These are phyloP conservation scores for Chalciporus chontae DNA, from an alignment of 768 basidiomycete genomes.

Conservation along the genomic window DNA sequence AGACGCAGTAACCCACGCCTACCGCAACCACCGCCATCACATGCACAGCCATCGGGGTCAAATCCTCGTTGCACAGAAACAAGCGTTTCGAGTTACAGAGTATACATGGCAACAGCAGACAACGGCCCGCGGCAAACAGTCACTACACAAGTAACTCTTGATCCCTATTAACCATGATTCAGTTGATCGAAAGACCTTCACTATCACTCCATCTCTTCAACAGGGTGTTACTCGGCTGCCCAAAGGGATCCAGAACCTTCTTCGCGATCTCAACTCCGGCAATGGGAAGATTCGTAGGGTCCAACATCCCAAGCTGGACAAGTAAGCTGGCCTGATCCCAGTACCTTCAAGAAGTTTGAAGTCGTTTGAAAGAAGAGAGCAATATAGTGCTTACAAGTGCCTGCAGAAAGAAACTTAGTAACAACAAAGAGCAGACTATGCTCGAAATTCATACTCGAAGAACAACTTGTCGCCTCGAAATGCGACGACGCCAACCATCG, in stretches of 20 bases:
- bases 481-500: slow-evolving; percentile 43
- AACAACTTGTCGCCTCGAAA: slow-evolving; percentile 48
- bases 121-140: no score
- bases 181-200: slow-evolving; percentile 32
- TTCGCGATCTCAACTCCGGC: slow-evolving; percentile 38
- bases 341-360: slow-evolving; percentile 27
- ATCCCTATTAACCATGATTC: slow-evolving; percentile 1
- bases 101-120: no score
- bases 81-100: not conserved
- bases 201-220: slow-evolving; percentile 36
- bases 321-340: slow-evolving; percentile 50
- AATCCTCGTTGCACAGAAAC: no score
- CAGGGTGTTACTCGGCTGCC: slow-evolving; percentile 36
- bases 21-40: no score
- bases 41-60: no score
- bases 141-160: no score
- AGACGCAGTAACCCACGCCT: no score
- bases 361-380: not conserved
- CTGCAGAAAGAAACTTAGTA: slow-evolving; percentile 4
- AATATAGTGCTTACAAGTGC: slow-evolving; percentile 14
- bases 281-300: slow-evolving; percentile 31
- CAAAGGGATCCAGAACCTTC: slow-evolving; percentile 43
- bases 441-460: slow-evolving; percentile 38
- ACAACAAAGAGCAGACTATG: not conserved
- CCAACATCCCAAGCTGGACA: slow-evolving; percentile 40